Evolutionary conservation across 2,329 filamentous ascomycete species (phyloP).

Genomic region (Botryotinia convoluta): DNA sequence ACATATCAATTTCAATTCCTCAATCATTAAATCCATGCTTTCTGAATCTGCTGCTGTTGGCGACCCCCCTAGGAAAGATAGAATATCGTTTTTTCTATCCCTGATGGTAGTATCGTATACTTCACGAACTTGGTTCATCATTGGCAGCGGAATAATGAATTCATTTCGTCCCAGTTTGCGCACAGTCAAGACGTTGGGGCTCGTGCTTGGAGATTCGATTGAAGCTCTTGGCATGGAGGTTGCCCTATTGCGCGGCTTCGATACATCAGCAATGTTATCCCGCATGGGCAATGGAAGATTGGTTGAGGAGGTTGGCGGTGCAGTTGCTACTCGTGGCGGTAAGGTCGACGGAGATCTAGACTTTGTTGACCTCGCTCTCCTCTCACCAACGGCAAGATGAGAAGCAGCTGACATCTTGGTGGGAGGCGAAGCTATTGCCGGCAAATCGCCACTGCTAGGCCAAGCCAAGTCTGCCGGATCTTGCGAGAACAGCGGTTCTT

Average conservation of each 20-base stretch:
- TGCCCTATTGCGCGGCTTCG: constrained; percentile 2
- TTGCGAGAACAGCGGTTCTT: background rate
- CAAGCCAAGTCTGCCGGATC: background rate
- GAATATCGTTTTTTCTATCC: constrained; percentile 45
- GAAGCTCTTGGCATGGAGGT: constrained; percentile 13
- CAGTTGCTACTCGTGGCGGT: constrained; percentile 8
- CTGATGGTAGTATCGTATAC: constrained; percentile 52
- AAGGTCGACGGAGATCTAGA: constrained; percentile 18
- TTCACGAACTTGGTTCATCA: constrained; percentile 52
- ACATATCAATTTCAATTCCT: constrained; percentile 52
- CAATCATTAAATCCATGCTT: constrained; percentile 51
- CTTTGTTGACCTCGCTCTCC: constrained; percentile 11
- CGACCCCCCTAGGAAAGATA: constrained; percentile 47
- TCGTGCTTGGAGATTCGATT: background rate
- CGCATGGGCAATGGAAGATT: constrained; percentile 12
- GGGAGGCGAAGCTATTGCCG: background rate
- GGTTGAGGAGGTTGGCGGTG: background rate
- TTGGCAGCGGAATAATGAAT: constrained; percentile 55
- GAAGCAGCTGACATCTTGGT: constrained; percentile 4
- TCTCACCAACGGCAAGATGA: constrained; percentile 3
- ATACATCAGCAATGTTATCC: constrained; percentile 2
- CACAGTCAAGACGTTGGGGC: constrained; percentile 7
- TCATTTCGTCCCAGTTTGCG: constrained; percentile 40
- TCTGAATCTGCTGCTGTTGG: background rate
- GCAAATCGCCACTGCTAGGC: background rate